Percentiles rank a stretch among this genome's conserved stretches.
Conservation (phyloP, 2,329 filamentous ascomycete species). For the Boeremia exigua region DNA sequence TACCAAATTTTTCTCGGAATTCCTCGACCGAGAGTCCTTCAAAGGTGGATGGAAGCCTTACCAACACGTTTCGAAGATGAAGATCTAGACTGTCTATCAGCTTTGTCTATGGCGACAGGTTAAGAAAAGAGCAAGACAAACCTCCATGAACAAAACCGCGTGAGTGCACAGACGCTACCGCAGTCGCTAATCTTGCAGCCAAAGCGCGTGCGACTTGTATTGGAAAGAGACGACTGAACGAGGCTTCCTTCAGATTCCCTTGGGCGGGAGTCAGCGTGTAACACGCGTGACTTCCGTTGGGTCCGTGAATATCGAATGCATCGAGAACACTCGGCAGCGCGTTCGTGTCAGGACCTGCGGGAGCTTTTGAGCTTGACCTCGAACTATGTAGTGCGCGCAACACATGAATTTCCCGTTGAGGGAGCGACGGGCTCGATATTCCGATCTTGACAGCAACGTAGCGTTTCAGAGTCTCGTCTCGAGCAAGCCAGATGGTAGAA, state of each 20-base stretch:
- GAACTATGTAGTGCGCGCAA: constrained; percentile 8
- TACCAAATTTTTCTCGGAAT: constrained; percentile 15
- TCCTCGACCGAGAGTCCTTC: constrained; percentile 13
- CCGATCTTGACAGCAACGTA: constrained; percentile 20
- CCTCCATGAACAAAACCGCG: constrained; percentile 16
- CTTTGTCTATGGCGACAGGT: not conserved
- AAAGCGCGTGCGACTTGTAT: constrained; percentile 17
- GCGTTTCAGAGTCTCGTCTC: constrained; percentile 14
- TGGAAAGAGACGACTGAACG: constrained; percentile 17
- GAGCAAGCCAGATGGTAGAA: constrained; percentile 31
- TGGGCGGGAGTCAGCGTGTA: constrained; percentile 16
- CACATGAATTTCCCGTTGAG: constrained; percentile 15
- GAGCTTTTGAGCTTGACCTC: constrained; percentile 6
- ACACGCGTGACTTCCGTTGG: constrained; percentile 17
- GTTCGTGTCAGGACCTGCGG: not conserved
- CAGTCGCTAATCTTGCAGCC: constrained; percentile 12
- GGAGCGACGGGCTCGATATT: constrained; percentile 10
- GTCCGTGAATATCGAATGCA: constrained; percentile 12
- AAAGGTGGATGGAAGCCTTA: constrained; percentile 16
- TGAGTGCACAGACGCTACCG: constrained; percentile 16
- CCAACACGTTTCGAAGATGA: constrained; percentile 14
- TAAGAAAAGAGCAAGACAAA: not conserved
- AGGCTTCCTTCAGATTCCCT: constrained; percentile 20
- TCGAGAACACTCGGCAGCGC: constrained; percentile 12
- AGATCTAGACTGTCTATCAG: constrained; percentile 8